Evolutionary conservation across 2,329 filamentous ascomycete genomes (phyloP).

Genomic region (Aspergillus texensis): DNA sequence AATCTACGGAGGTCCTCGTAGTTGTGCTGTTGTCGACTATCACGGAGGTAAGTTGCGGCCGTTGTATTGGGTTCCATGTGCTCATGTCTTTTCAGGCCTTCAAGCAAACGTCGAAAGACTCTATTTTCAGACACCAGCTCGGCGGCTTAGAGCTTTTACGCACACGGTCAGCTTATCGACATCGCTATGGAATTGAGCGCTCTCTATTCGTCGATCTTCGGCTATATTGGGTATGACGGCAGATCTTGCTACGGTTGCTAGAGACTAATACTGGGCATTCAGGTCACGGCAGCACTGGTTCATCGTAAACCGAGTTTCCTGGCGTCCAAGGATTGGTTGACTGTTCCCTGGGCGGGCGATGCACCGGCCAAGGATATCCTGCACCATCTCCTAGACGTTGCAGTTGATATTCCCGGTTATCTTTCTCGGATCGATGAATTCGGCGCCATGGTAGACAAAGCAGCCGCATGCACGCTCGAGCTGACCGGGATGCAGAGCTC

Average conservation of each 20-base stretch:
- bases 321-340: constrained; percentile 28
- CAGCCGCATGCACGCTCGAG: constrained; percentile 11
- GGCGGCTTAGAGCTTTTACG: constrained; percentile 27
- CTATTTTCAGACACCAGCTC: constrained; percentile 28
- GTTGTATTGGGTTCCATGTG: not conserved
- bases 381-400: constrained; percentile 27
- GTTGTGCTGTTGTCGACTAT: constrained; percentile 29
- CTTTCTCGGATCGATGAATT: constrained; percentile 26
- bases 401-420: constrained; percentile 29
- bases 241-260: not conserved
- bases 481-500: constrained; percentile 19
- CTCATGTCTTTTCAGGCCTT: constrained; percentile 21
- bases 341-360: constrained; percentile 26
- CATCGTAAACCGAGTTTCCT: constrained; percentile 28
- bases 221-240: constrained; percentile 28
- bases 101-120: constrained; percentile 28
- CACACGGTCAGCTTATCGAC: constrained; percentile 27
- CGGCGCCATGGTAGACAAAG: constrained; percentile 8
- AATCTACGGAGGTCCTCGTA: constrained; percentile 27
- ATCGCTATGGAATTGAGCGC: constrained; percentile 28
- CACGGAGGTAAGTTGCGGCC: constrained; percentile 21
- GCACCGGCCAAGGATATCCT: constrained; percentile 27
- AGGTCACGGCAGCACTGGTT: constrained; percentile 29
- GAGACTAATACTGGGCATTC: not conserved
- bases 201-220: constrained; percentile 32